Evolutionary conservation across 2,329 filamentous ascomycete genomes (phyloP), one percentile per base, ranked within the genome.

Genomic region (Dactylellina parvicollis): DNA sequence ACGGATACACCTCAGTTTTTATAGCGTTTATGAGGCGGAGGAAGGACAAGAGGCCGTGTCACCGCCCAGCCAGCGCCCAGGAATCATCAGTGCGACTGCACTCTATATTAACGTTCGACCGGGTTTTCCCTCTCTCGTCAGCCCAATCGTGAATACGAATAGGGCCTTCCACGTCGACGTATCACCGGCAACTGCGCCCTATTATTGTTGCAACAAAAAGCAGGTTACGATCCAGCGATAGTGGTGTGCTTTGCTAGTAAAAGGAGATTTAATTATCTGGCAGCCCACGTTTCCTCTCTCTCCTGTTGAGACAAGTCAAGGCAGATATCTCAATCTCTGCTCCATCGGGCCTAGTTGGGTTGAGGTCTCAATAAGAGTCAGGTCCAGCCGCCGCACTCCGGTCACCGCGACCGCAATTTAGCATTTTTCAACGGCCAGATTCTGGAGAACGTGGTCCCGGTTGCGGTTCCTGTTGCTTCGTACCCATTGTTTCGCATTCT

Each of bases 101-200:
- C 40, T 72, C 60, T 72, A 72, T 72, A 72, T 72, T 57, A 54
- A 65, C 67, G 59, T 72, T 72, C 20, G 59, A 14, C 30, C n/a
- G 20, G 42, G 34, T 36, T 20, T 4, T 42, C 20, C 36, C 36
- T 28, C 18, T 44, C 50, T 42, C 50, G 38, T 67, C 54, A 69
- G 64, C 52, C 34, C 46, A 16, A 40, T 26, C 16, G 40, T 24
- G 22, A 56, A 38, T 28, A 49, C n/a, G 32, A 42, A 16, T 30
- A 24, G n/a, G 30, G 40, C 14, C 14, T 59, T 56, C 34, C 38
- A 55, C 60, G 55, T 50, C 56, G 38, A 46, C 28, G 54, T 40
- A 36, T 38, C 16, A 38, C 30, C 4, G 20, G 32, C 18, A 16
- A 40, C 30, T 38, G 59, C 47, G 34, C 52, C 52, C 42, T 28